phyloP scores from a whole-genome alignment of 2,329 filamentous ascomycete species.

The Ophiostoma pallidulum region DNA sequence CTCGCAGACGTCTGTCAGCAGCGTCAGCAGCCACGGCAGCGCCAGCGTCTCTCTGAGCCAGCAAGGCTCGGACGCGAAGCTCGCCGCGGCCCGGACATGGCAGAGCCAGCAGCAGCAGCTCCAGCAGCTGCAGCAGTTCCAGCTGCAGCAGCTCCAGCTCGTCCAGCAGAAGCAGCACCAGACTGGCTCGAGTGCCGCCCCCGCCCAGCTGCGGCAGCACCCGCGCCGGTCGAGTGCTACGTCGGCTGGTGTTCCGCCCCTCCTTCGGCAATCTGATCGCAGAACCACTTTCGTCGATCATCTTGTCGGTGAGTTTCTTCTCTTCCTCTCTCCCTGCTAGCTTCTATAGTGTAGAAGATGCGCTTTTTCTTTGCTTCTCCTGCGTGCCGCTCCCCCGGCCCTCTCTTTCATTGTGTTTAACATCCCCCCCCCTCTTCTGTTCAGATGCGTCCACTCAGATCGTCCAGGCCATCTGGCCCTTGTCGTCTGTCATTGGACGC shows the following conservation, averaged over 20 bases:
- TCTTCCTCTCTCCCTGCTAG: not conserved
- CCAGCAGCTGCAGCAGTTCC: slow-evolving; percentile 4
- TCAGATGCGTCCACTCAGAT: slow-evolving; percentile 95
- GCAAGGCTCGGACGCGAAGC: slow-evolving; percentile 7
- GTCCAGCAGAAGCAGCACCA: no score
- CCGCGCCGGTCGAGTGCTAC: slow-evolving; percentile 47
- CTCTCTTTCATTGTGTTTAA: not conserved
- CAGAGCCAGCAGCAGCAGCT: slow-evolving; percentile 8
- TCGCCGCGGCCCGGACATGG: slow-evolving; percentile 10
- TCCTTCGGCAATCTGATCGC: slow-evolving; percentile 80
- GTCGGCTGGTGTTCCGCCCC: slow-evolving; percentile 57
- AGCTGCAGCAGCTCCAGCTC: slow-evolving; percentile 6
- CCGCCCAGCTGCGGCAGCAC: slow-evolving; percentile 53
- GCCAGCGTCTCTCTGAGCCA: slow-evolving; percentile 5
- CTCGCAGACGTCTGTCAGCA: slow-evolving; percentile 15
- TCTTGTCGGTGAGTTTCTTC: slow-evolving; percentile 74
- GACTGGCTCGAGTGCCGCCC: not conserved
- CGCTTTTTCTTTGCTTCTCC: not conserved
- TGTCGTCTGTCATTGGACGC: slow-evolving; percentile 70
- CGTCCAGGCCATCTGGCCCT: slow-evolving; percentile 93
- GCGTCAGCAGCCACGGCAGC: slow-evolving; percentile 7
- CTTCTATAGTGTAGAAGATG: not conserved
- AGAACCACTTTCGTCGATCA: slow-evolving; percentile 94
- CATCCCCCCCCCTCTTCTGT: slow-evolving; percentile 22
- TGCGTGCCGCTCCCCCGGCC: not conserved